Evolutionary conservation across 2,329 filamentous ascomycete genomes (phyloP), one percentile per base, ranked within the genome.

Genomic region (Exophiala sp.): DNA sequence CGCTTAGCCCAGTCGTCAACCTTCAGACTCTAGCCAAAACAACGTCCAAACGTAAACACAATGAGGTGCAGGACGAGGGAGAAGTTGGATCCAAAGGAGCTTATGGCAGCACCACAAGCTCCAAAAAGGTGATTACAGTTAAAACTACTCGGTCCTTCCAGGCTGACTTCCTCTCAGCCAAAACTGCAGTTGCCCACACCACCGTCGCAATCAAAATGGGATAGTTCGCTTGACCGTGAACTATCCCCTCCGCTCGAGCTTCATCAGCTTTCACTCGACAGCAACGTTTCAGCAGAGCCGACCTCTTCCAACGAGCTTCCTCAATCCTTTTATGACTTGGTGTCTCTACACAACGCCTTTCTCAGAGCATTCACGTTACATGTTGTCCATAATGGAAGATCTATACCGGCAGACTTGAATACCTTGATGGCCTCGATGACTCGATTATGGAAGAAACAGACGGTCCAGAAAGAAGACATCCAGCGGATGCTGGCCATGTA

Each of bases 361-460:
- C 72, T 87, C 50, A 82, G 82, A 61, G 81, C 84, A 0, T 70
- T 88, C 19, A 77, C 79, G 0, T 69, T 89, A 8, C 83, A 88
- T 61, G 77, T 81, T 53, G 82, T 82, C 1, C 85, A 90, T 66
- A 80, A 84, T 64, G 82, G 83, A 52, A 69, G 71, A 23, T 71
- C 74, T 40, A 73, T 78, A 0, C 82, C 86, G 0, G 78, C 82
- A 19, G 83, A 88, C 60, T 65, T 88, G 38, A 72, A 75, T 29
- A 70, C 74, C 23, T 72, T 89, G 29, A 74, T 78, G 27, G 80
- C 80, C 8, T 75, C 81, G 49, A 73, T 87, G 34, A 79, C 83
- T 10, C 77, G 80, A 56, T 72, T 82, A 30, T 90, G 85, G 85
- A 83, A 84, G 52, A 88, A 85, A 68, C 76, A 84, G 24, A 74